Percentiles rank a stretch among this genome's conserved stretches.
phyloP scores from a whole-genome alignment of 164 flowering plant genomes.

The Tinospora cordifolia region DNA sequence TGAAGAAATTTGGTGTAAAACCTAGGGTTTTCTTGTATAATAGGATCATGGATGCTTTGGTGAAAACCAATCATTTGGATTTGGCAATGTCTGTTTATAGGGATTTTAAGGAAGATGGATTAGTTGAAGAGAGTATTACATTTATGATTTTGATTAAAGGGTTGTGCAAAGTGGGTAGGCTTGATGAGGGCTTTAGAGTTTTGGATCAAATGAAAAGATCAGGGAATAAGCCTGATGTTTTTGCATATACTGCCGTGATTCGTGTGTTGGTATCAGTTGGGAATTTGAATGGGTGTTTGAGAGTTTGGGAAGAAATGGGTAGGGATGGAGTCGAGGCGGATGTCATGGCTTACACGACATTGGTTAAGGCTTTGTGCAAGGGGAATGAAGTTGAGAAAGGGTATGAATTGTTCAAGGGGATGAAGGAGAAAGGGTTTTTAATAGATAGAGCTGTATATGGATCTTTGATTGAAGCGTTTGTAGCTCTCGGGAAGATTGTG shows the following conservation, averaged over 20 bases:
- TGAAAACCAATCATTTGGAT: constrained; percentile 64
- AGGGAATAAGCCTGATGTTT: constrained; percentile 72
- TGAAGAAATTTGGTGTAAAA: constrained; percentile 72
- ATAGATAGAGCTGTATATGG: constrained; percentile 81
- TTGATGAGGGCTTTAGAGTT: constrained; percentile 53
- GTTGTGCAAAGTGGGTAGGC: constrained; percentile 56
- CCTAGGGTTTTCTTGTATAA: constrained; percentile 77
- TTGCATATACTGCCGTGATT: constrained; percentile 91
- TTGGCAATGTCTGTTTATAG: constrained; percentile 72
- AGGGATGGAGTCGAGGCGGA: constrained; percentile 69
- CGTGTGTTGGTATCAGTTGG: constrained; percentile 48
- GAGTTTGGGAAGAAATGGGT: constrained; percentile 83
- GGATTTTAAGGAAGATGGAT: constrained; percentile 62
- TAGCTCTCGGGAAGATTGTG: constrained; percentile 52
- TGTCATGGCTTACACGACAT: constrained; percentile 72
- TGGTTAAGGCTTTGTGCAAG: constrained; percentile 61
- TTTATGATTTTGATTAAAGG: constrained; percentile 84
- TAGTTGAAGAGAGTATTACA: constrained; percentile 78
- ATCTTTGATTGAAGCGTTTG: constrained; percentile 64
- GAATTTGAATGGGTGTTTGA: constrained; percentile 68
- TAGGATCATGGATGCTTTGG: constrained; percentile 72
- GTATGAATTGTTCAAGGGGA: constrained; percentile 58
- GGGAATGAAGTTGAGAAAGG: constrained; percentile 54
- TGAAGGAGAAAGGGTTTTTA: constrained; percentile 58
- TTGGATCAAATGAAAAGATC: constrained; percentile 57